phyloP scores from a whole-genome alignment of 345 rosid species.

The Populus davidiana region DNA sequence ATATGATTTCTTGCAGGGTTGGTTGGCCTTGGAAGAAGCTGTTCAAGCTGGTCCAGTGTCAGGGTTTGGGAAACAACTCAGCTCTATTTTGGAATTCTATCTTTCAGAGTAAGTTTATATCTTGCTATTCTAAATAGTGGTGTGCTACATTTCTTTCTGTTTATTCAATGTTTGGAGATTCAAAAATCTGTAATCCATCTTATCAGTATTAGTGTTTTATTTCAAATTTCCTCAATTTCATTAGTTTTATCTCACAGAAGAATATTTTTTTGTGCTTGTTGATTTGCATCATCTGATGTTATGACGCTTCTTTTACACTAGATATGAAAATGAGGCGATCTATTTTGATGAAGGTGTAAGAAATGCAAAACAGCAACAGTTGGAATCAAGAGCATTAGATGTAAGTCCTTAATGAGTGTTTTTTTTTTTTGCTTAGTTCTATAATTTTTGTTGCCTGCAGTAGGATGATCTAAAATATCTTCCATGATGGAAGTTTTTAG shows the following conservation, averaged over 20 bases:
- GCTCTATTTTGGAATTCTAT: constrained; percentile 24
- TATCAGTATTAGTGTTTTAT: neutral
- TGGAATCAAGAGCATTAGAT: constrained; percentile 61
- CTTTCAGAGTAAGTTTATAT: constrained; percentile 28
- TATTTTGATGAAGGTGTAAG: constrained; percentile 77
- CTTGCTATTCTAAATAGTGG: neutral
- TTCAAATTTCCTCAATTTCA: neutral
- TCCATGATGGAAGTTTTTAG: too few species aligned
- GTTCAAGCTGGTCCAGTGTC: constrained; percentile 30
- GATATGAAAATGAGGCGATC: constrained; percentile 61
- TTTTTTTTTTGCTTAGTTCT: neutral
- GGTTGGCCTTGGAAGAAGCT: constrained; percentile 32
- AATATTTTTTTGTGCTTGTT: neutral
- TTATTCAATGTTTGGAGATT: neutral
- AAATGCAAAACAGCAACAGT: constrained; percentile 48
- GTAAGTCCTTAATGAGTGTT: constrained; percentile 32
- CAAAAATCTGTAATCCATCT: neutral
- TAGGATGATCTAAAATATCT: too few species aligned
- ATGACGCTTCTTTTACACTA: constrained; percentile 15
- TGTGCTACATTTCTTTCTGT: neutral
- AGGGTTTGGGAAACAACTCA: constrained; percentile 31
- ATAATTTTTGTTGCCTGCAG: neutral
- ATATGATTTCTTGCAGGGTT: constrained; percentile 18
- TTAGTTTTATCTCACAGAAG: neutral
- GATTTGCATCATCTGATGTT: neutral